Base-by-base conservation (phyloP, 73 alveolate genomes). In the Blepharisma stoltei region DNA sequence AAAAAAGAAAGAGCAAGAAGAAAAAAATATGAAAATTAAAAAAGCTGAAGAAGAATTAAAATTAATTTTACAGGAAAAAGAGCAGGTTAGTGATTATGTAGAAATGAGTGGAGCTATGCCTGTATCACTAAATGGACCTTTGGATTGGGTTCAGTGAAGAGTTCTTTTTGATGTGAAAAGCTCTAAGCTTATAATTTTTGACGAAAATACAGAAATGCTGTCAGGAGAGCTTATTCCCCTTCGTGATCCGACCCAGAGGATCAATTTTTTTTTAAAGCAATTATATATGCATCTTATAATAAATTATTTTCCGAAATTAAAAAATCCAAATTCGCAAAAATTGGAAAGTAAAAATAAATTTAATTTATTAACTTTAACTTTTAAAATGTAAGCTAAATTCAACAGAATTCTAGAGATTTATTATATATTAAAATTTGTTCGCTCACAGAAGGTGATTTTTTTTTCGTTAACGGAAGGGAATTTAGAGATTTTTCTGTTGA, bases 1-100 rank as follows among this genome's bases (percentile, higher is more conserved):
- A 69, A 69, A 69, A 5, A 8, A 2, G 25, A 25, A 69, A 69
- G 79, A 69, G 27, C 46, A 69, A 25, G 37, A 38, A 38, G 60
- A 69, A 69, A 46, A 44, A 46, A 9, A 25, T 3, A 23, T 37
- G 27, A 44, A 43, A 69, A 69, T 69, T 43, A 25, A 46, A 8
- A 69, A n/a, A 5, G 45, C 27, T 3, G 37, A 69, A 5, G 21
- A 23, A 0, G 73, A 60, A 18, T 14, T 60, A 8, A 8, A n/a
- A 60, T 20, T 9, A 9, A 18, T 60, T 25, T 8, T 14, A 5
- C n/a, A 60, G 18, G 18, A 25, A 60, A 60, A 60, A 60, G 73
- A n/a, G 14, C 49, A 14, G 18, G 0, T 14, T 18, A 47, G 14
- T 18, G 2, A 25, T 18, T 2, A 60, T n/a, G 21, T 2, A 11